Percentiles rank a stretch among this genome's conserved stretches.
phyloP scores from a whole-genome alignment of 345 rosid species.

The Capsella bursapastoris region DNA sequence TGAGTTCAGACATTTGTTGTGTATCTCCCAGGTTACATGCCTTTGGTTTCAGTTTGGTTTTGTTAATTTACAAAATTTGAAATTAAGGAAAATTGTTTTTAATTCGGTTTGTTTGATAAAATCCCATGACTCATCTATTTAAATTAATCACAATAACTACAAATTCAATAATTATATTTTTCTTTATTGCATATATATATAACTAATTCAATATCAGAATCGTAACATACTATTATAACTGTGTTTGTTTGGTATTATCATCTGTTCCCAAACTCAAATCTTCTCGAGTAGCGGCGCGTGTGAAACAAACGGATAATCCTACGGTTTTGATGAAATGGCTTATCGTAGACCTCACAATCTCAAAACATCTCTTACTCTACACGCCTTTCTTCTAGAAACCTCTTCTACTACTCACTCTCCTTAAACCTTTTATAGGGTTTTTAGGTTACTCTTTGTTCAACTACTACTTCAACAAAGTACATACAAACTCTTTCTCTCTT shows the following conservation, averaged over 20 bases:
- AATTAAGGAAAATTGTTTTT: too few species aligned
- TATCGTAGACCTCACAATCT: slow-evolving; percentile 54
- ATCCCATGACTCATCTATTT: too few species aligned
- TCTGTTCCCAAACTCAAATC: too few species aligned
- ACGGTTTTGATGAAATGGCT: slow-evolving; percentile 54
- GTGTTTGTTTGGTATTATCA: too few species aligned
- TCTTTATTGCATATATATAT: too few species aligned
- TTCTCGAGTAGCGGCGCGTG: slow-evolving; percentile 17
- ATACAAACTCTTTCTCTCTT: not conserved
- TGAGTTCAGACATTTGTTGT: not conserved
- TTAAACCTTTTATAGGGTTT: slow-evolving; percentile 63
- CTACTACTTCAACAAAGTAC: not conserved
- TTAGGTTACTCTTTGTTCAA: slow-evolving; percentile 11
- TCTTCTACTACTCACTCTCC: slow-evolving; percentile 36
- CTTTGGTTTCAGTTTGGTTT: too few species aligned
- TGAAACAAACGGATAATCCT: slow-evolving; percentile 41
- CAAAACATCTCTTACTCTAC: not conserved
- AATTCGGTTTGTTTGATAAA: too few species aligned
- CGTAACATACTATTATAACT: too few species aligned
- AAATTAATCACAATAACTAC: too few species aligned
- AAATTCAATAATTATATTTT: too few species aligned
- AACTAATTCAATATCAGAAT: too few species aligned
- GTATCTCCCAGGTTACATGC: not conserved
- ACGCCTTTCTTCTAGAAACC: slow-evolving; percentile 51
- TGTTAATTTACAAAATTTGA: too few species aligned